These are phyloP conservation scores for Cryptosporidium ubiquitum DNA, from an alignment of 169 alveolate genomes.

Conservation along the genomic window DNA sequence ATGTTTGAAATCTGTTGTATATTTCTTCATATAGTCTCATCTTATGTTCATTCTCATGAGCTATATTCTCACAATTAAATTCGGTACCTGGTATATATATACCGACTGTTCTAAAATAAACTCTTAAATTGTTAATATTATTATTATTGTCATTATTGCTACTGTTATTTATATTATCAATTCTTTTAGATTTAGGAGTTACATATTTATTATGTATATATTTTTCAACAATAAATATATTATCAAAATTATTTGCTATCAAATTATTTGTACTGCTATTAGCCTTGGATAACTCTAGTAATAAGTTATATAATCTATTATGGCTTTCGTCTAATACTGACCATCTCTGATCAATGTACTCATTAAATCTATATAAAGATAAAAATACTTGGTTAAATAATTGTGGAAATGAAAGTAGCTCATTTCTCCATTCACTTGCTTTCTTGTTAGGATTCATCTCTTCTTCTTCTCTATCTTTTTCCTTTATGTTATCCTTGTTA, in stretches of 20 bases:
- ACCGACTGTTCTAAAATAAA: neutral
- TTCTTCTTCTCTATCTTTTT: neutral
- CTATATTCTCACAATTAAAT: neutral
- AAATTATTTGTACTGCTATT: neutral
- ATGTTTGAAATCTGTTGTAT: slow-evolving; percentile 18
- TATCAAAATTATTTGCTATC: neutral
- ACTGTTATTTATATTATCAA: neutral
- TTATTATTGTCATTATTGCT: neutral
- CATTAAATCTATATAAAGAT: slow-evolving; percentile 30
- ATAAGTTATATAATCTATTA: neutral
- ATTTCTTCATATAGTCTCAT: slow-evolving; percentile 15
- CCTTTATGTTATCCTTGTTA: neutral
- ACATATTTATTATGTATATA: neutral
- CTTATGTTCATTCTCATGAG: neutral
- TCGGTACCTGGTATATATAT: slow-evolving; percentile 7
- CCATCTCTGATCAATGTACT: slow-evolving; percentile 69
- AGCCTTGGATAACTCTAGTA: slow-evolving; percentile 4
- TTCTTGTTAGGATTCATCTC: neutral
- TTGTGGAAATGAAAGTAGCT: slow-evolving; percentile 27
- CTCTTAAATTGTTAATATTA: neutral
- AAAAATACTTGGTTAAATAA: slow-evolving; percentile 30
- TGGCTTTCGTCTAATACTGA: slow-evolving; percentile 13
- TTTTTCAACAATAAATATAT: neutral
- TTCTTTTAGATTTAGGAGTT: neutral
- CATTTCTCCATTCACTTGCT: slow-evolving; percentile 55